Conservation (phyloP, 768 basidiomycete genomes). For the Leccinum pellstonianum region DNA sequence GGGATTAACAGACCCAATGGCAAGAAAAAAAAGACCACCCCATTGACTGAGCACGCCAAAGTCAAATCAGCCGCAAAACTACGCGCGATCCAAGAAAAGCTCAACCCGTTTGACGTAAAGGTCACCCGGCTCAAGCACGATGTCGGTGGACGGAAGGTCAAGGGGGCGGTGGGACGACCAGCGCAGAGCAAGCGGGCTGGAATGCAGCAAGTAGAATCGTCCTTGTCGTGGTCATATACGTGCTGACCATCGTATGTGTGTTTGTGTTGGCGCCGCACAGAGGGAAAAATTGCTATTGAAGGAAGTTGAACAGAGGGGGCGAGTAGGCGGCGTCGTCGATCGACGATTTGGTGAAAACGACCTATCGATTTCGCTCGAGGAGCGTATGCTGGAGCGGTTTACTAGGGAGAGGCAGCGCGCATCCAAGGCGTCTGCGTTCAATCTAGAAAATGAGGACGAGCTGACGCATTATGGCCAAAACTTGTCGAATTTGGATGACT, state of each 20-base stretch:
- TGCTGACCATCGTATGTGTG: slow-evolving; percentile 4
- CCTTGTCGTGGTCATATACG: neutral
- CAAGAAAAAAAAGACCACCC: slow-evolving; percentile 66
- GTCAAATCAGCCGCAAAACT: slow-evolving; percentile 79
- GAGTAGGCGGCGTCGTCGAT: slow-evolving; percentile 87
- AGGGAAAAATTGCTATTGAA: slow-evolving; percentile 85
- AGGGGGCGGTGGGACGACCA: slow-evolving; percentile 80
- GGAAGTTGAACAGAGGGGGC: slow-evolving; percentile 78
- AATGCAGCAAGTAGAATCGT: slow-evolving; percentile 71
- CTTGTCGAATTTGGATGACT: slow-evolving; percentile 80
- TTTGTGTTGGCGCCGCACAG: slow-evolving; percentile 37
- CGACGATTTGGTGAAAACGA: slow-evolving; percentile 96
- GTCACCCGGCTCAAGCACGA: slow-evolving; percentile 92
- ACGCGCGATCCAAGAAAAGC: slow-evolving; percentile 75
- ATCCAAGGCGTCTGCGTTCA: slow-evolving; percentile 77
- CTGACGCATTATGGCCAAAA: slow-evolving; percentile 91
- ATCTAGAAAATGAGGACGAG: slow-evolving; percentile 89
- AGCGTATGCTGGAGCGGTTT: slow-evolving; percentile 95
- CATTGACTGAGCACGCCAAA: slow-evolving; percentile 69
- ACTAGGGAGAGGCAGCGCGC: slow-evolving; percentile 83
- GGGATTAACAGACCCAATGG: slow-evolving; percentile 66
- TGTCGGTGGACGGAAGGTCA: slow-evolving; percentile 84
- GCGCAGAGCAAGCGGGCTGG: slow-evolving; percentile 89
- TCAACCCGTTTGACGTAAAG: slow-evolving; percentile 94
- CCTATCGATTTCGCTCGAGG: slow-evolving; percentile 88